Evolutionary conservation across 371 early-diverging fungal genomes (phyloP).

Genomic region (Apophysomyces ossiformis): DNA sequence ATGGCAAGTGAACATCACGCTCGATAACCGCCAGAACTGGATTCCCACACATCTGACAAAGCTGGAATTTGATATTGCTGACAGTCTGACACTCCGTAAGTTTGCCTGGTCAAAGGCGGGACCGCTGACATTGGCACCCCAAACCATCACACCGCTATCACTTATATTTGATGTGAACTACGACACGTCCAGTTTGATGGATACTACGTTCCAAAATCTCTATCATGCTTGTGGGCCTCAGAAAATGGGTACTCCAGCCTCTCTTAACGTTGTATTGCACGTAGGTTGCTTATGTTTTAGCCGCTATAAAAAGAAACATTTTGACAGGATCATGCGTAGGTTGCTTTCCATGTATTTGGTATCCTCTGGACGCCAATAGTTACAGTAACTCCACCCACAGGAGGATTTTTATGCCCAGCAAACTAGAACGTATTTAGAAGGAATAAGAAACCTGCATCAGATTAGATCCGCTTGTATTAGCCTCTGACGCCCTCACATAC

Average conservation of each 20-base stretch:
- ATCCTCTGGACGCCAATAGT: slow-evolving; percentile 2
- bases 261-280: slow-evolving; percentile 4
- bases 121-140: slow-evolving; percentile 15
- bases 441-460: not conserved
- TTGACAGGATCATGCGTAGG: not conserved
- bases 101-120: slow-evolving; percentile 21
- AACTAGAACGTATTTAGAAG: not conserved
- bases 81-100: slow-evolving; percentile 16
- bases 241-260: slow-evolving; percentile 24
- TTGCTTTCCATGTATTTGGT: slow-evolving; percentile 1
- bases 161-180: slow-evolving; percentile 14
- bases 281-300: not conserved
- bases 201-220: slow-evolving; percentile 32
- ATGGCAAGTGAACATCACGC: slow-evolving; percentile 37
- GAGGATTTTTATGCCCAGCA: slow-evolving; percentile 1
- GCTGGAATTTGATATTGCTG: slow-evolving; percentile 18
- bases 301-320: not conserved
- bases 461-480: too few species aligned
- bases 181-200: slow-evolving; percentile 17
- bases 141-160: slow-evolving; percentile 11
- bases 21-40: slow-evolving; percentile 36
- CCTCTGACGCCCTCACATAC: too few species aligned
- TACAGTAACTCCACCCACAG: slow-evolving; percentile 5
- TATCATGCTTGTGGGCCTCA: slow-evolving; percentile 37
- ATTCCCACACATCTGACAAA: slow-evolving; percentile 30